Evolutionary conservation across 2,329 filamentous ascomycete genomes (phyloP).

Genomic region (Aspergillus oerlinghausenensis): DNA sequence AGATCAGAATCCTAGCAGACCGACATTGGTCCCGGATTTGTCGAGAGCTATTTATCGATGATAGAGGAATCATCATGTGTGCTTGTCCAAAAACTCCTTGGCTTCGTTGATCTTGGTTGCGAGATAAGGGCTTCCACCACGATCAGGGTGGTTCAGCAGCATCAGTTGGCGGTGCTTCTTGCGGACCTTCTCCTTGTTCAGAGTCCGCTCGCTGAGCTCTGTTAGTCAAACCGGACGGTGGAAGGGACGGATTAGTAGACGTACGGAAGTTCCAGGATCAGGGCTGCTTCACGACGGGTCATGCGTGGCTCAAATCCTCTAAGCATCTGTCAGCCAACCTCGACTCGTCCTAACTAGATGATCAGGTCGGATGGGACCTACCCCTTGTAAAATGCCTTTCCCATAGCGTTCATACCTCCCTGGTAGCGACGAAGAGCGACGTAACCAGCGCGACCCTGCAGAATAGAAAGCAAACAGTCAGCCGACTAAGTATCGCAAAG

Average conservation of each 20-base stretch:
- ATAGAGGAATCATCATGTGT: conserved; percentile 21
- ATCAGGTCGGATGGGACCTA: conserved; percentile 12
- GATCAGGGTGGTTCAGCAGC: conserved; percentile 96
- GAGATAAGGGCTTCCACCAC: conserved; percentile 91
- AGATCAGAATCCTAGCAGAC: background rate
- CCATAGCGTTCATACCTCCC: conserved; percentile 64
- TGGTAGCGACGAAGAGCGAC: conserved; percentile 82
- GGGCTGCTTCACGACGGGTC: conserved; percentile 82
- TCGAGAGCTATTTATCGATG: background rate
- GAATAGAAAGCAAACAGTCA: conserved; percentile 14
- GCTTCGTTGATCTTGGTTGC: conserved; percentile 98
- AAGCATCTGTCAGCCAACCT: conserved; percentile 10
- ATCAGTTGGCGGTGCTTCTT: conserved; percentile 94
- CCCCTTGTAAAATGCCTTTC: conserved; percentile 94
- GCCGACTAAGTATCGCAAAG: background rate
- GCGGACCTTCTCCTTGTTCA: conserved; percentile 90
- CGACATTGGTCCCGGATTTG: background rate
- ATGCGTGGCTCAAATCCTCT: conserved; percentile 90
- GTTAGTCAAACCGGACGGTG: conserved; percentile 8
- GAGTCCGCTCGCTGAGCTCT: conserved; percentile 65
- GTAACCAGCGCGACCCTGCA: conserved; percentile 82
- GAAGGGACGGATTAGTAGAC: conserved; percentile 21
- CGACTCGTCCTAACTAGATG: background rate
- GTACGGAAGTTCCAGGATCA: conserved; percentile 89
- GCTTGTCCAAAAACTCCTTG: conserved; percentile 91